These are phyloP conservation scores for Aspergillus persii DNA, from an alignment of 2,329 filamentous ascomycete genomes.

Conservation along the genomic window DNA sequence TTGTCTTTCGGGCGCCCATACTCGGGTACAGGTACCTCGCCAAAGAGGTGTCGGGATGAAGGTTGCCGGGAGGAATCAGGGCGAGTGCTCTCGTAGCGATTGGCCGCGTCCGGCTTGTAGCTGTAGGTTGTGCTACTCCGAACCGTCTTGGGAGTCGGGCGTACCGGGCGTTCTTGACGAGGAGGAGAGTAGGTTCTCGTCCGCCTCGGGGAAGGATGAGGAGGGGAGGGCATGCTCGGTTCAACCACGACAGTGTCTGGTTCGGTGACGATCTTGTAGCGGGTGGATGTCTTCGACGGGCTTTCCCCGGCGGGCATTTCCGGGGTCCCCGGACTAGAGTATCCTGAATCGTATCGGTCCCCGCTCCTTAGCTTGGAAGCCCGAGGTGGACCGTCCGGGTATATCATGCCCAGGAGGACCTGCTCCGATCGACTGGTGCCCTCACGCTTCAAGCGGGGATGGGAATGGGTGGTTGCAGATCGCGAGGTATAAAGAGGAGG, in stretches of 20 bases:
- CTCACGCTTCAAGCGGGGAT: slow-evolving; percentile 30
- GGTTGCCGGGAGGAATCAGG: slow-evolving; percentile 15
- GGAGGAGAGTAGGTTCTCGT: slow-evolving; percentile 29
- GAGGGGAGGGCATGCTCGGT: slow-evolving; percentile 16
- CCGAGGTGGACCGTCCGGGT: slow-evolving; percentile 27
- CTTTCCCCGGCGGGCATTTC: slow-evolving; percentile 35
- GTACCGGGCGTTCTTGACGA: slow-evolving; percentile 23
- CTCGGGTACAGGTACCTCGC: slow-evolving; percentile 19
- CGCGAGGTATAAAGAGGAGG: slow-evolving; percentile 32
- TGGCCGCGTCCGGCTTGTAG: slow-evolving; percentile 16
- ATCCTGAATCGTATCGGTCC: slow-evolving; percentile 44
- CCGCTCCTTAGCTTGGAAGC: slow-evolving; percentile 36
- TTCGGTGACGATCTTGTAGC: slow-evolving; percentile 32
- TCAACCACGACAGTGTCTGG: slow-evolving; percentile 30
- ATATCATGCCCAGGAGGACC: slow-evolving; percentile 27
- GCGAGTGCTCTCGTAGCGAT: slow-evolving; percentile 24
- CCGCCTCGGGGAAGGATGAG: slow-evolving; percentile 25
- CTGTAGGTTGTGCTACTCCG: slow-evolving; percentile 28
- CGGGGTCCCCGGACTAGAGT: slow-evolving; percentile 45
- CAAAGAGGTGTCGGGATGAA: slow-evolving; percentile 15
- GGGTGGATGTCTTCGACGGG: slow-evolving; percentile 33
- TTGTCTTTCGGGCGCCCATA: slow-evolving; percentile 22
- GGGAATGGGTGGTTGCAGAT: slow-evolving; percentile 29
- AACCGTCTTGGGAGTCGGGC: slow-evolving; percentile 21
- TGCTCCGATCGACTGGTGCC: slow-evolving; percentile 25